Evolutionary conservation across 2,329 filamentous ascomycete species (phyloP).

Genomic region (Coleophoma eucalyptorum): DNA sequence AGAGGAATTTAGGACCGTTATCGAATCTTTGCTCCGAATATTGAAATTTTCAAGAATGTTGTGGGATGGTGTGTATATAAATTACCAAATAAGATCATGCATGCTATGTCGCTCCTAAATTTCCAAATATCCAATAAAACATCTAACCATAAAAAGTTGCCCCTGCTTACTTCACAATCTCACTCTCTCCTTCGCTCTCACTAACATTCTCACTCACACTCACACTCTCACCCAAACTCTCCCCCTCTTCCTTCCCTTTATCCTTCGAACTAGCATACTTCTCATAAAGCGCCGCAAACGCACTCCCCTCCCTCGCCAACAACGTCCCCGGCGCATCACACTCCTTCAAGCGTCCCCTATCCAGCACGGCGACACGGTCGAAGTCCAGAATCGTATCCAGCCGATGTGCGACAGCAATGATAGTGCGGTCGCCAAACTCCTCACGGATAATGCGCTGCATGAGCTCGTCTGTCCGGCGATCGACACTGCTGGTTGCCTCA

Average conservation of each 20-base stretch:
- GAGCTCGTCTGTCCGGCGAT: slow-evolving; percentile 49
- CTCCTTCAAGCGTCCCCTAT: slow-evolving; percentile 48
- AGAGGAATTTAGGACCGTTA: too few species aligned
- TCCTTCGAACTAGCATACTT: background rate
- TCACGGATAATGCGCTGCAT: slow-evolving; percentile 51
- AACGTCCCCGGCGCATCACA: background rate
- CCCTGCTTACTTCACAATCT: too few species aligned
- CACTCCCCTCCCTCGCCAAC: slow-evolving; percentile 4
- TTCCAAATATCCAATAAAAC: too few species aligned
- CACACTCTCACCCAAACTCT: background rate
- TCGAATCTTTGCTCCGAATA: too few species aligned
- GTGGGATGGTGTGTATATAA: too few species aligned
- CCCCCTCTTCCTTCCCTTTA: background rate
- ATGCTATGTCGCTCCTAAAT: too few species aligned
- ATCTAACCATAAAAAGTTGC: too few species aligned
- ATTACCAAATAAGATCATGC: too few species aligned
- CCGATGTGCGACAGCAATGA: slow-evolving; percentile 35
- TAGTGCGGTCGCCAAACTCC: slow-evolving; percentile 49
- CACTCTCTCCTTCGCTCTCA: too few species aligned
- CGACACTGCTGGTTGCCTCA: slow-evolving; percentile 45
- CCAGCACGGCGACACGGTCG: slow-evolving; percentile 45
- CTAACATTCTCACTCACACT: slow-evolving; percentile 4
- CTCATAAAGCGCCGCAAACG: background rate
- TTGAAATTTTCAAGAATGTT: too few species aligned
- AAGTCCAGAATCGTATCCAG: slow-evolving; percentile 43